Percentiles rank a stretch among this genome's conserved stretches.
Conservation (phyloP, 2,329 filamentous ascomycete species). For the Ophiosphaerella korrae region DNA sequence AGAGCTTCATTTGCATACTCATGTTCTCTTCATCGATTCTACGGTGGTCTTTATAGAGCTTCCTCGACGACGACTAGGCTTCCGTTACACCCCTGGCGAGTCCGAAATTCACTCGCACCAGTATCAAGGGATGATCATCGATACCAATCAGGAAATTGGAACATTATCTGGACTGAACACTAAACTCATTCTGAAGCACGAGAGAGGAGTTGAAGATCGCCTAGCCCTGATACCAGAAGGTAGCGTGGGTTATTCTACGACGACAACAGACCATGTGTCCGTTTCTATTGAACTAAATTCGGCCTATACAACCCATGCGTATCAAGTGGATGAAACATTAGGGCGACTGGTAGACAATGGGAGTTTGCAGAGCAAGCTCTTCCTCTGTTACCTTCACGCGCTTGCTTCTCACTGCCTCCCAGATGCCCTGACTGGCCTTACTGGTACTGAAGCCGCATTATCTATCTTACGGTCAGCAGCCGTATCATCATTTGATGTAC, state of each 20-base stretch:
- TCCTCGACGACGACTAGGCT: slow-evolving; percentile 18
- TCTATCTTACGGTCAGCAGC: slow-evolving; percentile 55
- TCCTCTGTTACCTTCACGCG: slow-evolving; percentile 59
- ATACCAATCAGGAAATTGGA: slow-evolving; percentile 19
- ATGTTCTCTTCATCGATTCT: slow-evolving; percentile 5
- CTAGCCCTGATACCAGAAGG: slow-evolving; percentile 43
- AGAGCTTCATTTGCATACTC: slow-evolving; percentile 8
- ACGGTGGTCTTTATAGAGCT: slow-evolving; percentile 16
- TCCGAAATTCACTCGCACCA: slow-evolving; percentile 17
- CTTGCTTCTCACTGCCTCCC: slow-evolving; percentile 59
- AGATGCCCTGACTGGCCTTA: slow-evolving; percentile 54
- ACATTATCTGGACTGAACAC: slow-evolving; percentile 23
- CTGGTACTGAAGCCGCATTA: slow-evolving; percentile 61
- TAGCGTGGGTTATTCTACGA: slow-evolving; percentile 8
- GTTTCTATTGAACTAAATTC: slow-evolving; percentile 19
- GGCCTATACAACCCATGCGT: slow-evolving; percentile 47
- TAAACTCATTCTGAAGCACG: slow-evolving; percentile 24
- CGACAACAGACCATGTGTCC: slow-evolving; percentile 11
- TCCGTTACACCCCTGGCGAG: slow-evolving; percentile 4
- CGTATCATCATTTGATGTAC: slow-evolving; percentile 52
- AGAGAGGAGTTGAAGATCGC: slow-evolving; percentile 23
- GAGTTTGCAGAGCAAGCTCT: slow-evolving; percentile 57
- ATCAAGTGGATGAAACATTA: slow-evolving; percentile 56
- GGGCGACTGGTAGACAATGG: slow-evolving; percentile 58
- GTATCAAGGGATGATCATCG: slow-evolving; percentile 24